These are phyloP conservation scores for Magnusiomyces sp. DNA, from an alignment of 1,139 yeast species.

Conservation along the genomic window DNA sequence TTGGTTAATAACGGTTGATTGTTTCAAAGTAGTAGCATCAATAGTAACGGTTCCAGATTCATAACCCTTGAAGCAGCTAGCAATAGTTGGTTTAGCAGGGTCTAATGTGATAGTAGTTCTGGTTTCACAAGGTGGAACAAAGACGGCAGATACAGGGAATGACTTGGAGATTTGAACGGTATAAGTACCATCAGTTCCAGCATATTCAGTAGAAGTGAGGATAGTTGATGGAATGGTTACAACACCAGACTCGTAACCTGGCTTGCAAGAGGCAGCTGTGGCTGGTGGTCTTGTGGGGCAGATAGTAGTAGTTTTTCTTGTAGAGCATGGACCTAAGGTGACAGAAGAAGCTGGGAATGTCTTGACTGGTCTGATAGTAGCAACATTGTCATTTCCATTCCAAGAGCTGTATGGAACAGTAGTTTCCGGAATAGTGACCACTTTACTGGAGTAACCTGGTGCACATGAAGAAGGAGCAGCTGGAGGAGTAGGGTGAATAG, in stretches of 20 bases:
- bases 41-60: neutral
- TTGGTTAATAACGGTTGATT: conserved; percentile 10
- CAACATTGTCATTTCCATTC: neutral
- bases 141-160: too few species aligned
- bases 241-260: conserved; percentile 10
- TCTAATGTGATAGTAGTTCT: conserved; percentile 5
- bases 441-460: conserved; percentile 10
- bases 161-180: too few species aligned
- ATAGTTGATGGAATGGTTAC: conserved; percentile 2
- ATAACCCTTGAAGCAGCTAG: conserved; percentile 14
- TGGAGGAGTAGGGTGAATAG: conserved; percentile 2
- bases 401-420: neutral
- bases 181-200: conserved; percentile 6
- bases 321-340: too few species aligned
- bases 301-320: conserved; percentile 5
- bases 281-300: conserved; percentile 4
- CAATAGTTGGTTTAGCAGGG: conserved; percentile 5
- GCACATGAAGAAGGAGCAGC: conserved; percentile 10
- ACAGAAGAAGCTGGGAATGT: too few species aligned
- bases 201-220: conserved; percentile 2
- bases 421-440: neutral
- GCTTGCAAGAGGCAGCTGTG: conserved; percentile 9
- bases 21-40: conserved; percentile 1
- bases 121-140: too few species aligned
- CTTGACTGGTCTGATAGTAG: too few species aligned